Conservation (phyloP, 768 basidiomycete genomes). For the Kockovaella imperatae region DNA sequence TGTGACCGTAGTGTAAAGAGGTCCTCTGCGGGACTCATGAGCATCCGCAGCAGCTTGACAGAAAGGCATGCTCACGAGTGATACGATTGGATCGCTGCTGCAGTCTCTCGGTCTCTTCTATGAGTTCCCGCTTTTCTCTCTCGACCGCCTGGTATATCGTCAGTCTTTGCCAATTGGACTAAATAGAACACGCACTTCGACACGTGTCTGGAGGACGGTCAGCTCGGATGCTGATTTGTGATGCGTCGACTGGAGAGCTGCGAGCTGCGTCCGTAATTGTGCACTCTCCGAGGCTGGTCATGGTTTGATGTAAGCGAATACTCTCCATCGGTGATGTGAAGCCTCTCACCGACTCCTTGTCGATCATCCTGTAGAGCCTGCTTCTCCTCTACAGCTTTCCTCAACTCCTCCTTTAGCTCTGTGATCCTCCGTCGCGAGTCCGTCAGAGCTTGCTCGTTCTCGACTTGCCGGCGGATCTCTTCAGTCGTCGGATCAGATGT, state of each 20-base stretch:
- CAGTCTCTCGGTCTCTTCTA: constrained; percentile 71
- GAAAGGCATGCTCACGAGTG: constrained; percentile 54
- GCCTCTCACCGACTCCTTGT: constrained; percentile 47
- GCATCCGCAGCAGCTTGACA: no score
- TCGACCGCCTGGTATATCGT: constrained; percentile 58
- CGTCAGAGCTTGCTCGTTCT: constrained; percentile 33
- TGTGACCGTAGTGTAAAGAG: constrained; percentile 20
- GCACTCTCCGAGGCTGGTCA: constrained; percentile 16
- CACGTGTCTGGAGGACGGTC: constrained; percentile 54
- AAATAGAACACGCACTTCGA: constrained; percentile 58
- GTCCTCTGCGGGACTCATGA: no score
- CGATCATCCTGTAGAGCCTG: constrained; percentile 50
- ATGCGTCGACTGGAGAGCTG: constrained; percentile 21
- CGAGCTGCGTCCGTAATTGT: constrained; percentile 30
- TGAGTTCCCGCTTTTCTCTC: constrained; percentile 81
- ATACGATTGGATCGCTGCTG: constrained; percentile 67
- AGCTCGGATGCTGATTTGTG: constrained; percentile 50
- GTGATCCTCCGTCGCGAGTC: constrained; percentile 27
- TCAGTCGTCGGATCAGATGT: no score
- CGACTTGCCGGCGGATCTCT: constrained; percentile 30
- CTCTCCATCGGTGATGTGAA: constrained; percentile 39
- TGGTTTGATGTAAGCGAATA: constrained; percentile 31
- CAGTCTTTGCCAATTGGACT: constrained; percentile 52
- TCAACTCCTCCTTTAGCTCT: constrained; percentile 49
- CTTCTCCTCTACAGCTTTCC: constrained; percentile 59